Evolutionary conservation across 2,329 filamentous ascomycete genomes (phyloP), one percentile per base, ranked within the genome.

Genomic region (Setomelanomma holmii): DNA sequence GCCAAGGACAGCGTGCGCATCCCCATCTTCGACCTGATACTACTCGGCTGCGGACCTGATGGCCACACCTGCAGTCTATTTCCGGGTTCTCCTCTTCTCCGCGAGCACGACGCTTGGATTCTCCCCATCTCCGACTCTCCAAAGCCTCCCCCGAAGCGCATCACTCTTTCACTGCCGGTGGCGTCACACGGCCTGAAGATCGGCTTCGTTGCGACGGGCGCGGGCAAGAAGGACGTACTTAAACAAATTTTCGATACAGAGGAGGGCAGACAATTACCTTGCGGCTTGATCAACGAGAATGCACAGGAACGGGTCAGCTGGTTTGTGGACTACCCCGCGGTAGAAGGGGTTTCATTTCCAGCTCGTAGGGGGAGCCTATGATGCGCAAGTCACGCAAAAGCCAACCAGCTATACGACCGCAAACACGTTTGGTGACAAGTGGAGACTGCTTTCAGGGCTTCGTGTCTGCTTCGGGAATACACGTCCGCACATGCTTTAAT

Each of bases 51-150:
- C 74, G 95, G 95, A 0, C 93, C 95, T 12, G 95, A 98, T 75
- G 95, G 95, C 45, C 95, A 99, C 80, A 98, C 95, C 27, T 98
- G 95, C 86, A 95, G 89, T 66, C 82, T 99, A 45, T 99, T 99
- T 82, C 95, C 95, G 4, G 89, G 89, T 49, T 93, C 97, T 73
- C 85, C 88, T 52, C 84, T 98, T 47, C 84, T 98, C 62, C 87
- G 92, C 60, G 93, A 98, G 79, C 85, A 85, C 30, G 88, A 87
- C 67, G 91, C 93, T 47, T 99, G 95, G 95, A 91, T 98, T 38
- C 89, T 93, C 12, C 86, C 91, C 40, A 96, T 97, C 70, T 87
- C 89, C 68, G 91, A 98, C 79, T 96, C 91, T 38, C 95, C 95
- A 44, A 99, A 99, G 84, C 93, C 93, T 34, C 95, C 95, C 40